phyloP scores from a whole-genome alignment of 2,329 filamentous ascomycete genomes.

The Thielaviopsis cerberus region DNA sequence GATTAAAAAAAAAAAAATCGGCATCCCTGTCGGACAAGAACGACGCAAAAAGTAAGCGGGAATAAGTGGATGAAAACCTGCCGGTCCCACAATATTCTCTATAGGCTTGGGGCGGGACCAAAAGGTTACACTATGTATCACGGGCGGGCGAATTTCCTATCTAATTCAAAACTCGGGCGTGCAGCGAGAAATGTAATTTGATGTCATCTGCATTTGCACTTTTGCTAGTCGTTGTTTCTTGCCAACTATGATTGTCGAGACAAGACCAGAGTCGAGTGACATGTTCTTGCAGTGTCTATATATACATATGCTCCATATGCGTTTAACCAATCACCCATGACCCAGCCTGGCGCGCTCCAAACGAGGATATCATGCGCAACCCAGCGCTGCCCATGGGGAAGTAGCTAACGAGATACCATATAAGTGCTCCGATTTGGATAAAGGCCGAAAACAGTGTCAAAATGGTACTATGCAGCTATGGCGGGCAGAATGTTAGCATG shows the following conservation, averaged over 20 bases:
- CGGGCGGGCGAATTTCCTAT: background rate
- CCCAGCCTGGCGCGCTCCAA: slow-evolving; percentile 66
- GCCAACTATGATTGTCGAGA: too few species aligned
- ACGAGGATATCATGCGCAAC: slow-evolving; percentile 66
- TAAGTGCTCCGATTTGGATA: slow-evolving; percentile 61
- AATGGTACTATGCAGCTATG: slow-evolving; percentile 61
- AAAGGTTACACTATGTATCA: background rate
- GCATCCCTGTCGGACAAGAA: background rate
- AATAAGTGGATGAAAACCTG: too few species aligned
- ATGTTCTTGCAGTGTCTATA: background rate
- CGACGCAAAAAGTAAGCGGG: too few species aligned
- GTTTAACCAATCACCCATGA: slow-evolving; percentile 67
- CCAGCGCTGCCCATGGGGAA: slow-evolving; percentile 92
- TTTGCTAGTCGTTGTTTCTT: too few species aligned
- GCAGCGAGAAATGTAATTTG: too few species aligned
- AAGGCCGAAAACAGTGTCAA: slow-evolving; percentile 73
- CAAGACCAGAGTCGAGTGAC: background rate
- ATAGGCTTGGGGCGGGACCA: background rate
- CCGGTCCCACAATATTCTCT: background rate
- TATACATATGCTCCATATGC: background rate
- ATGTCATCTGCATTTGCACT: too few species aligned
- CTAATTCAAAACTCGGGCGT: background rate
- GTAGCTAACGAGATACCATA: slow-evolving; percentile 94
- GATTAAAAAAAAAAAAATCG: too few species aligned
- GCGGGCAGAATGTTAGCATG: slow-evolving; percentile 10